These are phyloP conservation scores for Microdochium trichocladiopsis DNA, from an alignment of 2,329 filamentous ascomycete species.

Conservation along the genomic window DNA sequence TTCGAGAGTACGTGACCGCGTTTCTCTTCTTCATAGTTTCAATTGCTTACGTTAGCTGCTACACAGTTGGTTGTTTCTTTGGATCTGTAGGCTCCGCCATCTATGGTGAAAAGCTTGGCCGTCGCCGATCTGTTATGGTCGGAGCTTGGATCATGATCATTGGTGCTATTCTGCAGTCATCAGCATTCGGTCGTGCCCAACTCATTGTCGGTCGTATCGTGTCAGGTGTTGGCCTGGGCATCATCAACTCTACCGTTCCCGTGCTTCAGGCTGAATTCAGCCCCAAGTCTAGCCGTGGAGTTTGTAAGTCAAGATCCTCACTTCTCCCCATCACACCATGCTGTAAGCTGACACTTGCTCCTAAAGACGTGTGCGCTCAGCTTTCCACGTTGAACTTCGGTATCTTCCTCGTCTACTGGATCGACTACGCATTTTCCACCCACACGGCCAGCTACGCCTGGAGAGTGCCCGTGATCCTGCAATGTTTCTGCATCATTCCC, in stretches of 20 bases:
- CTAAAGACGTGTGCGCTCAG: neutral
- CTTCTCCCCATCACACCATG: neutral
- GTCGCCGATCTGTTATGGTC: slow-evolving; percentile 31
- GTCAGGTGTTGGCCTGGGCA: slow-evolving; percentile 36
- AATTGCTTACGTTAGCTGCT: neutral
- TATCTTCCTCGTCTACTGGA: slow-evolving; percentile 4
- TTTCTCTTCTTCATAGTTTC: neutral
- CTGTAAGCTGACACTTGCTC: neutral
- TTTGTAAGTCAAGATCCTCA: neutral
- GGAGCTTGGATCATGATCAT: slow-evolving; percentile 33
- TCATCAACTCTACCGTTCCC: slow-evolving; percentile 35
- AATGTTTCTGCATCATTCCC: slow-evolving; percentile 5
- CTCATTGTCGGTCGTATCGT: slow-evolving; percentile 37
- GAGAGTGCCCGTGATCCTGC: slow-evolving; percentile 3
- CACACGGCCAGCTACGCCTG: neutral
- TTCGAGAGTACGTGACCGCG: slow-evolving; percentile 23
- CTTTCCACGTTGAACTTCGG: neutral
- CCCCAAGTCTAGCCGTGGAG: neutral
- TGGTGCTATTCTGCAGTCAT: slow-evolving; percentile 34
- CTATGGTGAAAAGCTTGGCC: slow-evolving; percentile 35
- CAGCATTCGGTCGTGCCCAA: slow-evolving; percentile 32
- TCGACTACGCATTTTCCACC: slow-evolving; percentile 1
- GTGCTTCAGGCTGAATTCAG: slow-evolving; percentile 34
- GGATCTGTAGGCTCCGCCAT: slow-evolving; percentile 27
- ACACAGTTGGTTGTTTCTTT: neutral